These are phyloP conservation scores for Kwoniella dejecticola DNA, from an alignment of 768 basidiomycete species.

Conservation along the genomic window DNA sequence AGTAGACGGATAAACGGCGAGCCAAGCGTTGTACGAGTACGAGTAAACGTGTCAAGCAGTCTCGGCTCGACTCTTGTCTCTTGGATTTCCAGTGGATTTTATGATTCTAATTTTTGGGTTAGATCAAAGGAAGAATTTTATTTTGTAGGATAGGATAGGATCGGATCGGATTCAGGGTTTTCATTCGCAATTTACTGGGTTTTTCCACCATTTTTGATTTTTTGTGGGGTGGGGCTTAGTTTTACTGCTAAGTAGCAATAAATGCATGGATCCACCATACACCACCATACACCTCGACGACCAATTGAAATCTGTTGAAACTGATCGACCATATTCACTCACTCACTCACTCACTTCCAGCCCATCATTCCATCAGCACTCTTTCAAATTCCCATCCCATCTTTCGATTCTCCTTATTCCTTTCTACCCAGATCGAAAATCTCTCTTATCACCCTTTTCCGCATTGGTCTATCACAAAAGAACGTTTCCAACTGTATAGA, in stretches of 20 bases:
- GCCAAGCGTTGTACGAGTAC: too few species aligned
- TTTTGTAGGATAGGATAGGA: not conserved
- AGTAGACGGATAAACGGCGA: not conserved
- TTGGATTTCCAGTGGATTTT: conserved; percentile 2
- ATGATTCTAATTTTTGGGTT: not conserved
- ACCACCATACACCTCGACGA: not conserved
- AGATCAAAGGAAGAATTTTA: not conserved
- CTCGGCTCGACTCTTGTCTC: not conserved
- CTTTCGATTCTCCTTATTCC: not conserved
- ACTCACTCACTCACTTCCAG: not conserved
- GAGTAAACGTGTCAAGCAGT: not conserved
- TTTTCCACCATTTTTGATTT: not conserved
- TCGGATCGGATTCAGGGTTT: not conserved
- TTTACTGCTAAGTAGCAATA: too few species aligned
- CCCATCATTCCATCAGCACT: not conserved
- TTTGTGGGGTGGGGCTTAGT: conserved; percentile 5
- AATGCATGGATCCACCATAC: not conserved
- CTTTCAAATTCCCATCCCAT: not conserved
- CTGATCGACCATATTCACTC: not conserved
- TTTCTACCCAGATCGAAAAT: too few species aligned
- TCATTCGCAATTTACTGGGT: not conserved
- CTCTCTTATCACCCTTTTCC: too few species aligned
- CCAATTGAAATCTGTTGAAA: not conserved
- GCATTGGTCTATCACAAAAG: not conserved
- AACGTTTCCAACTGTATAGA: not conserved